A percentile compares a stretch with the other conserved stretches of the same genome.
These are phyloP conservation scores for Metschnikowia corniflorae DNA, from an alignment of 805 yeast genomes.

Conservation along the genomic window DNA sequence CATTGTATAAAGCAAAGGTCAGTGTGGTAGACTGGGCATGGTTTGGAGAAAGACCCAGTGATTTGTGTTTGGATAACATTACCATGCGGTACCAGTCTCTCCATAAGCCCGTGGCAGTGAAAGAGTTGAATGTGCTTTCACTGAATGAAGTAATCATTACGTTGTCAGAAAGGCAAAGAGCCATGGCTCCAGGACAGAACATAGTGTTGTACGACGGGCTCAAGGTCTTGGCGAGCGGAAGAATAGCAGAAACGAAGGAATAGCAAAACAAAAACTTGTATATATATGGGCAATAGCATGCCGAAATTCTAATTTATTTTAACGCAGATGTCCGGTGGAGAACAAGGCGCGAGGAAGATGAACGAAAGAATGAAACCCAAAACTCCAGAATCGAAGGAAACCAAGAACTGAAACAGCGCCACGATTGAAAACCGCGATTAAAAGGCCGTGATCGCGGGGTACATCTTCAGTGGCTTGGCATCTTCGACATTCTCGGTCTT, in stretches of 20 bases:
- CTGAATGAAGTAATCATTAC: slow-evolving; percentile 11
- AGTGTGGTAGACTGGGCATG: slow-evolving; percentile 40
- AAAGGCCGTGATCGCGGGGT: slow-evolving; percentile 42
- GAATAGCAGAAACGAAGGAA: slow-evolving; percentile 4
- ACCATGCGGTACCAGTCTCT: slow-evolving; percentile 70
- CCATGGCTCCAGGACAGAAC: slow-evolving; percentile 88
- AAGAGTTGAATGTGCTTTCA: slow-evolving; percentile 16
- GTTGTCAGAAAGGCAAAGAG: slow-evolving; percentile 51
- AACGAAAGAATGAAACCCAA: neutral
- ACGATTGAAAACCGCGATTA: slow-evolving; percentile 12
- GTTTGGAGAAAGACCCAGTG: slow-evolving; percentile 3
- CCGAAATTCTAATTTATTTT: too few relatives aligned
- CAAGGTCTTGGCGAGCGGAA: slow-evolving; percentile 50
- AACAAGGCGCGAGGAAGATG: too few relatives aligned
- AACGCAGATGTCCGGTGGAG: too few relatives aligned
- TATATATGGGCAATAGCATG: neutral
- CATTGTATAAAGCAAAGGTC: slow-evolving; percentile 47
- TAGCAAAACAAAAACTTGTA: slow-evolving; percentile 1
- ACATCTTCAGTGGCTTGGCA: slow-evolving; percentile 18
- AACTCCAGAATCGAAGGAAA: neutral
- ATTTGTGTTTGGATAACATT: slow-evolving; percentile 20
- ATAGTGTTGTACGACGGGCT: slow-evolving; percentile 68
- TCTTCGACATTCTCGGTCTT: slow-evolving; percentile 14
- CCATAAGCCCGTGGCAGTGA: slow-evolving; percentile 50
- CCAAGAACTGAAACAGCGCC: neutral